Conservation (phyloP, 768 basidiomycete species). For the Psilocybe subaeruginosa region DNA sequence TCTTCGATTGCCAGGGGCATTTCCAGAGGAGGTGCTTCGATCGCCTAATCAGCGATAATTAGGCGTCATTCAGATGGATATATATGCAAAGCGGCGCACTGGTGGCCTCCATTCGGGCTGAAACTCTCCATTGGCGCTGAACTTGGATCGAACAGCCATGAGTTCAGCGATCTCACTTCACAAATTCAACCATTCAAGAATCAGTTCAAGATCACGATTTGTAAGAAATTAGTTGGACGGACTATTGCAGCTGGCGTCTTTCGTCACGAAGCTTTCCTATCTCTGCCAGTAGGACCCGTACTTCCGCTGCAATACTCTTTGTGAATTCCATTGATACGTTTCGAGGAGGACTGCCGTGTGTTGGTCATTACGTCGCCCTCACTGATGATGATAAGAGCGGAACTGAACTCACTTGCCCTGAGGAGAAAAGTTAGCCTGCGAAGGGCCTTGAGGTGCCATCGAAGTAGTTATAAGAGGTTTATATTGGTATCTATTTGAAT, state of each 20-base stretch:
- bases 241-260: slow-evolving; percentile 76
- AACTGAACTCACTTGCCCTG: slow-evolving; percentile 20
- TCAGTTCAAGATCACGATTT: not conserved
- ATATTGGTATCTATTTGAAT: slow-evolving; percentile 5
- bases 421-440: slow-evolving; percentile 27
- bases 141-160: slow-evolving; percentile 82
- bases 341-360: slow-evolving; percentile 17
- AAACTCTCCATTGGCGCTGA: slow-evolving; percentile 80
- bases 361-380: slow-evolving; percentile 11
- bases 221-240: slow-evolving; percentile 35
- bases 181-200: not conserved
- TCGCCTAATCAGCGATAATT: slow-evolving; percentile 28
- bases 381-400: not conserved
- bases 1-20: slow-evolving; percentile 52
- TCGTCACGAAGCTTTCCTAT: slow-evolving; percentile 83
- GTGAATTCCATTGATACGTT: slow-evolving; percentile 77
- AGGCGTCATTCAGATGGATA: not conserved
- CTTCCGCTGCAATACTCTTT: slow-evolving; percentile 79
- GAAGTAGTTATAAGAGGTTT: slow-evolving; percentile 9
- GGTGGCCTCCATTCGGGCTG: slow-evolving; percentile 73
- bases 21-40: slow-evolving; percentile 40
- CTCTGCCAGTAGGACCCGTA: slow-evolving; percentile 76
- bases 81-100: slow-evolving; percentile 35
- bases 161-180: slow-evolving; percentile 82
- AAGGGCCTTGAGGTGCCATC: slow-evolving; percentile 29